Percentiles rank a stretch among this genome's conserved stretches.
These are phyloP conservation scores for Penicillium macrosclerotiorum DNA, from an alignment of 495 filamentous ascomycete species.

Conservation along the genomic window DNA sequence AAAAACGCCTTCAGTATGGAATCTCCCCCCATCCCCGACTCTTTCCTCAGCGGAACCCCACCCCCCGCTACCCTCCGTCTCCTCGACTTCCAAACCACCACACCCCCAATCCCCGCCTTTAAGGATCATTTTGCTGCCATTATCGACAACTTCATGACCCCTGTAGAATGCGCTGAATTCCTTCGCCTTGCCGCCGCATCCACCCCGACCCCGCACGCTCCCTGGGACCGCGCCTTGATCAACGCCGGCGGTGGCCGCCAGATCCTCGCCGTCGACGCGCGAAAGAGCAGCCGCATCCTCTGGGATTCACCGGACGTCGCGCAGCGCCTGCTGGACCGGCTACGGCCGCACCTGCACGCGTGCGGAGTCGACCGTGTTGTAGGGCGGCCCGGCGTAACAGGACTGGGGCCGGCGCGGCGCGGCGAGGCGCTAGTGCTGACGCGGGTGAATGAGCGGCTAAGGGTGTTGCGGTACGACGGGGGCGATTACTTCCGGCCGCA, in stretches of 20 bases:
- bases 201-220: slow-evolving; percentile 4
- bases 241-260: slow-evolving; percentile 65
- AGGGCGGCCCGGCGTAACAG: slow-evolving; percentile 43
- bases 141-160: slow-evolving; percentile 62
- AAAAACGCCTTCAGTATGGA: slow-evolving; percentile 18
- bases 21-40: slow-evolving; percentile 9
- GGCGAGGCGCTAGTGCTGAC: slow-evolving; percentile 54
- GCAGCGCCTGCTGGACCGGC: slow-evolving; percentile 58
- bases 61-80: slow-evolving; percentile 21
- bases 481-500: slow-evolving; percentile 81
- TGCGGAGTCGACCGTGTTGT: slow-evolving; percentile 34
- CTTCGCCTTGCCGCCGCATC: slow-evolving; percentile 54
- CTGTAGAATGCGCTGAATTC: slow-evolving; percentile 58
- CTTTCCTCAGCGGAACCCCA: slow-evolving; percentile 19
- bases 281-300: slow-evolving; percentile 75
- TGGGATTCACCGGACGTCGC: slow-evolving; percentile 64
- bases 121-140: slow-evolving; percentile 56
- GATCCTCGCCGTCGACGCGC: slow-evolving; percentile 50
- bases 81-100: slow-evolving; percentile 53
- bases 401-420: slow-evolving; percentile 41
- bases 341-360: slow-evolving; percentile 47
- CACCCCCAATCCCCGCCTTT: slow-evolving; percentile 52
- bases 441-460: slow-evolving; percentile 71
- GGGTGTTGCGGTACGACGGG: slow-evolving; percentile 74
- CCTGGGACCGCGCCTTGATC: slow-evolving; percentile 48